Evolutionary conservation across 768 basidiomycete genomes (phyloP).

Genomic region (Paxillus involutus): DNA sequence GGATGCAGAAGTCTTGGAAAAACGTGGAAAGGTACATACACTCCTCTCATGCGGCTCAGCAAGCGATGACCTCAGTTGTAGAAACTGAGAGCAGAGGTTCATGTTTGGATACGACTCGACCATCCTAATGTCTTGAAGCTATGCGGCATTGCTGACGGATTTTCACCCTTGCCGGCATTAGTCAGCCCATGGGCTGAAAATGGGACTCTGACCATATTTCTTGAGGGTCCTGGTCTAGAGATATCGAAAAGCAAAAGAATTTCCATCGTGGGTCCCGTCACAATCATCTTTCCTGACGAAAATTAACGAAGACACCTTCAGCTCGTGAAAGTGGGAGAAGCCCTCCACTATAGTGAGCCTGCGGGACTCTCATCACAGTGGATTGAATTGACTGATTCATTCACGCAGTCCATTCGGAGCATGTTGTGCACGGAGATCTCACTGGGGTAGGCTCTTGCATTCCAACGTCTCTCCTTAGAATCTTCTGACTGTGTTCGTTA

Average conservation of each 20-base stretch:
- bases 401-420: too few species aligned
- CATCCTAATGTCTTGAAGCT: slow-evolving; percentile 40
- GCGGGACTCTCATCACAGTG: neutral
- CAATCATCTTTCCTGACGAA: too few species aligned
- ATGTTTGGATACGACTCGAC: slow-evolving; percentile 37
- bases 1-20: neutral
- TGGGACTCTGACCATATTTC: slow-evolving; percentile 37
- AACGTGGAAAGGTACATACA: neutral
- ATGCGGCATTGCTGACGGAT: slow-evolving; percentile 35
- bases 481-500: neutral
- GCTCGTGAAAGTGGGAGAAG: too few species aligned
- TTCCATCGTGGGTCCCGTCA: slow-evolving; percentile 28
- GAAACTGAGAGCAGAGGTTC: slow-evolving; percentile 35
- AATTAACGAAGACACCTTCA: too few species aligned
- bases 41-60: neutral
- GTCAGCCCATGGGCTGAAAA: slow-evolving; percentile 44
- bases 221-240: slow-evolving; percentile 37
- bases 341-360: too few species aligned
- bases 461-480: neutral
- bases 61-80: neutral
- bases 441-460: slow-evolving; percentile 6
- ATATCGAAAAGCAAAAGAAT: slow-evolving; percentile 36
- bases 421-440: too few species aligned
- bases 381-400: neutral
- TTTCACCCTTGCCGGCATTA: slow-evolving; percentile 37